Evolutionary conservation across 2,329 filamentous ascomycete genomes (phyloP).

Genomic region (Sporothrix brasiliensis): DNA sequence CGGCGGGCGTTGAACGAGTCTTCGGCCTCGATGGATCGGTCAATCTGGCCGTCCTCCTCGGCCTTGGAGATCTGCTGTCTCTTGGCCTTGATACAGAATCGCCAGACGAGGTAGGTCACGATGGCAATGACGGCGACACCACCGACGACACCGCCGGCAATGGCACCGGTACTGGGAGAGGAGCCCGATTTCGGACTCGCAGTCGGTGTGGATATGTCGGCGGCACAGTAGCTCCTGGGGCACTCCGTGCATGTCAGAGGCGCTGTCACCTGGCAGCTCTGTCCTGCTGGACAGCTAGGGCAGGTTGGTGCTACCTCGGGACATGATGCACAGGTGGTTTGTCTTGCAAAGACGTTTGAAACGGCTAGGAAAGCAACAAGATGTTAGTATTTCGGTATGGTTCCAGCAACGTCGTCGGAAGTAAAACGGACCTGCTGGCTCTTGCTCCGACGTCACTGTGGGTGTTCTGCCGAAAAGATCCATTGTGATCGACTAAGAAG

Average conservation of each 20-base stretch:
- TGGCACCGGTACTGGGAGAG: constrained; percentile 75
- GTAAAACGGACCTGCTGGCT: constrained; percentile 19
- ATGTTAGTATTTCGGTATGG: constrained; percentile 9
- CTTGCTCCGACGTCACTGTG: constrained; percentile 8
- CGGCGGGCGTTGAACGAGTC: constrained; percentile 57
- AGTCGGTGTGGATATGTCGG: constrained; percentile 35
- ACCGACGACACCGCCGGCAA: constrained; percentile 88
- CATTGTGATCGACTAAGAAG: not conserved
- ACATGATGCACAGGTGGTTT: constrained; percentile 52
- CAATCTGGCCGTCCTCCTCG: constrained; percentile 61
- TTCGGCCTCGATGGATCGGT: constrained; percentile 53
- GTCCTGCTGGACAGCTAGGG: constrained; percentile 49
- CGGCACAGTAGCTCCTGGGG: constrained; percentile 52
- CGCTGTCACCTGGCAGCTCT: constrained; percentile 52
- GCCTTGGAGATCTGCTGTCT: constrained; percentile 61
- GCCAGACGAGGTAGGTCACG: constrained; percentile 79
- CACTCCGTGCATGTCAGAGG: constrained; percentile 54
- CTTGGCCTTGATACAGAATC: constrained; percentile 81
- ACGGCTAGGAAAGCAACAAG: constrained; percentile 32
- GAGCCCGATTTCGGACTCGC: constrained; percentile 40
- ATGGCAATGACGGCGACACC: constrained; percentile 76
- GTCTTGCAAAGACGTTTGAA: constrained; percentile 46
- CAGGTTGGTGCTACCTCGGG: constrained; percentile 49
- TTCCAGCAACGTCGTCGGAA: not conserved
- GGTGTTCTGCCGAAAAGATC: constrained; percentile 11